phyloP scores from a whole-genome alignment of 164 flowering plant species.

The Stephania yunnanensis region DNA sequence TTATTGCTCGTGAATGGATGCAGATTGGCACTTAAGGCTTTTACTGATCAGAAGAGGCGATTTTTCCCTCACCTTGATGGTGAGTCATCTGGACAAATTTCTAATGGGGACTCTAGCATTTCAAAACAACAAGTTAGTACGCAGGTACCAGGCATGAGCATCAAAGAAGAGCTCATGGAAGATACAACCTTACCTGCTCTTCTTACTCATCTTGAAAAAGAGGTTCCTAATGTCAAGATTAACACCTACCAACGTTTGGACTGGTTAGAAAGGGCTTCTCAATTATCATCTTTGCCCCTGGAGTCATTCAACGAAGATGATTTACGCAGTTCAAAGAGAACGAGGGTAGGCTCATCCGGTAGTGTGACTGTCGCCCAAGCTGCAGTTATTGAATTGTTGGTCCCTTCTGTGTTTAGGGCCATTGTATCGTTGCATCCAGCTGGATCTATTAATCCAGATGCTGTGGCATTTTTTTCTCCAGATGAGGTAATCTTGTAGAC shows the following conservation, averaged over 20 bases:
- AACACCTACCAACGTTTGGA: conserved; percentile 66
- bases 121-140: conserved; percentile 52
- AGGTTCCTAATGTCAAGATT: conserved; percentile 48
- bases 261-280: conserved; percentile 79
- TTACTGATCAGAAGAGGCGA: conserved; percentile 80
- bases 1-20: conserved; percentile 13
- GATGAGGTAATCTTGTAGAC: conserved; percentile 62
- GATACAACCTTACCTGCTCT: conserved; percentile 50
- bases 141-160: conserved; percentile 19
- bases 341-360: conserved; percentile 32
- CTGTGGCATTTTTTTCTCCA: conserved; percentile 96
- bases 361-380: conserved; percentile 43
- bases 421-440: conserved; percentile 81
- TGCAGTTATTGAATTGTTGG: conserved; percentile 69
- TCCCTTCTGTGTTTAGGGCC: conserved; percentile 80
- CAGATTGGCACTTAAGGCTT: conserved; percentile 94
- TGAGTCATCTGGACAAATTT: conserved; percentile 23
- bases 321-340: conserved; percentile 37
- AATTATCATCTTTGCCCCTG: conserved; percentile 39
- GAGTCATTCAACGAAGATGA: conserved; percentile 46
- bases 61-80: conserved; percentile 89
- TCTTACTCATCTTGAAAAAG: conserved; percentile 47
- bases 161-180: conserved; percentile 44
- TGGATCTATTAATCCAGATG: conserved; percentile 83
- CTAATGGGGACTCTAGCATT: conserved; percentile 28